phyloP scores from a whole-genome alignment of 2,329 filamentous ascomycete species.

The Rutstroemia sydowiana region DNA sequence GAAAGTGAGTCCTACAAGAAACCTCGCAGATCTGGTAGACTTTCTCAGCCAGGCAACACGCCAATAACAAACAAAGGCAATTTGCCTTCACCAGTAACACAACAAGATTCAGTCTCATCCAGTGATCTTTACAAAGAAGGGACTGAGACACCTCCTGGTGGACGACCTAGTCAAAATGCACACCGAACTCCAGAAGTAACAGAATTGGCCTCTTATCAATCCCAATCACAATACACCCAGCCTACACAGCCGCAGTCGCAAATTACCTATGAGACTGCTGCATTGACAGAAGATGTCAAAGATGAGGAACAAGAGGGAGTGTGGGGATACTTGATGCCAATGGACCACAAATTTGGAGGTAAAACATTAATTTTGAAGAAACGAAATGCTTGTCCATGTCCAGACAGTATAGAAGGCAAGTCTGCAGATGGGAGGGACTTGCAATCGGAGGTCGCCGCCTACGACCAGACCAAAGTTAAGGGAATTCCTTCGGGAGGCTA shows the following conservation, averaged over 20 bases:
- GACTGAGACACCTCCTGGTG: conserved; percentile 62
- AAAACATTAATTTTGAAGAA: conserved; percentile 68
- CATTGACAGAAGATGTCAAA: conserved; percentile 72
- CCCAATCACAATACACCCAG: conserved; percentile 62
- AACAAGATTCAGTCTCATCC: conserved; percentile 55
- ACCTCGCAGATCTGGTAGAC: conserved; percentile 68
- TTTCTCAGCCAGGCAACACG: conserved; percentile 49
- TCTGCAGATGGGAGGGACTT: conserved; percentile 40
- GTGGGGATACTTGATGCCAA: conserved; percentile 89
- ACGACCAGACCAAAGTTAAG: conserved; percentile 54
- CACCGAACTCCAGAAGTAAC: conserved; percentile 36
- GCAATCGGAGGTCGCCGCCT: conserved; percentile 50
- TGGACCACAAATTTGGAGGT: conserved; percentile 65
- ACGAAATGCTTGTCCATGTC: conserved; percentile 60
- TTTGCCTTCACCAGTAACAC: conserved; percentile 74
- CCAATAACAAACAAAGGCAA: conserved; percentile 57
- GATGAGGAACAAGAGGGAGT: conserved; percentile 71
- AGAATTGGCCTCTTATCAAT: too few species aligned
- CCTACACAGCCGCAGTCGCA: conserved; percentile 52
- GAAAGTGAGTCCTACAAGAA: conserved; percentile 56
- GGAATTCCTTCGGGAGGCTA: conserved; percentile 72
- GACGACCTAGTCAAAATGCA: conserved; percentile 45
- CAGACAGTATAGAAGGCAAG: conserved; percentile 38
- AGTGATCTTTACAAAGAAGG: conserved; percentile 55
- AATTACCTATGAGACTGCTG: conserved; percentile 63